Evolutionary conservation across 1,284 basidiomycete genomes (phyloP).

Genomic region (Fomes fomentarius): DNA sequence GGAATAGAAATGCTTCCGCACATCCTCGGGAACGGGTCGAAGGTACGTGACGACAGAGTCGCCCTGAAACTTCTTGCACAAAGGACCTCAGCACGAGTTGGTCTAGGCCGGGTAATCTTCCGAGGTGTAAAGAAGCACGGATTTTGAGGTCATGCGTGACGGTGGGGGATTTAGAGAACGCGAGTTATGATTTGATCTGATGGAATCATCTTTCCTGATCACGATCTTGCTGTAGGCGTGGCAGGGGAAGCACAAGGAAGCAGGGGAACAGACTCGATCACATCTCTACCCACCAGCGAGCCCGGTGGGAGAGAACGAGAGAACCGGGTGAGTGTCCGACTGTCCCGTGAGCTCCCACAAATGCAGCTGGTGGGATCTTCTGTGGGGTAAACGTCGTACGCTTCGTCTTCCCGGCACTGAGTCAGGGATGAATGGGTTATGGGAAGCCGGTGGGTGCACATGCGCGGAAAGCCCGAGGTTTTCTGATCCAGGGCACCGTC

Average conservation of each 20-base stretch:
- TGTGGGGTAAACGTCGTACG: background rate
- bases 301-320: slow-evolving; percentile 4
- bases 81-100: slow-evolving; percentile 21
- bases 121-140: slow-evolving; percentile 12
- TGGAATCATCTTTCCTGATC: slow-evolving; percentile 21
- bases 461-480: slow-evolving; percentile 15
- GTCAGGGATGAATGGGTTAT: slow-evolving; percentile 7
- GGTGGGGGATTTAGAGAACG: slow-evolving; percentile 4
- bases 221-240: slow-evolving; percentile 19
- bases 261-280: slow-evolving; percentile 18
- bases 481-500: slow-evolving; percentile 13
- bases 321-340: background rate
- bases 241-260: slow-evolving; percentile 2
- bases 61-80: slow-evolving; percentile 15
- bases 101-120: slow-evolving; percentile 21
- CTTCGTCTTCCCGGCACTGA: slow-evolving; percentile 5
- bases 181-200: slow-evolving; percentile 20
- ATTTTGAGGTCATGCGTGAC: slow-evolving; percentile 10
- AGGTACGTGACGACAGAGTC: slow-evolving; percentile 18
- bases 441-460: slow-evolving; percentile 5
- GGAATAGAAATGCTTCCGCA: slow-evolving; percentile 12
- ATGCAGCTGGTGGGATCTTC: background rate
- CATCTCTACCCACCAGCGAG: background rate
- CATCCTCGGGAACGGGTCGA: slow-evolving; percentile 11
- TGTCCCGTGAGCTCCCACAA: slow-evolving; percentile 3